These are phyloP conservation scores for Candida wancherniae DNA, from an alignment of 805 yeast genomes.

Conservation along the genomic window DNA sequence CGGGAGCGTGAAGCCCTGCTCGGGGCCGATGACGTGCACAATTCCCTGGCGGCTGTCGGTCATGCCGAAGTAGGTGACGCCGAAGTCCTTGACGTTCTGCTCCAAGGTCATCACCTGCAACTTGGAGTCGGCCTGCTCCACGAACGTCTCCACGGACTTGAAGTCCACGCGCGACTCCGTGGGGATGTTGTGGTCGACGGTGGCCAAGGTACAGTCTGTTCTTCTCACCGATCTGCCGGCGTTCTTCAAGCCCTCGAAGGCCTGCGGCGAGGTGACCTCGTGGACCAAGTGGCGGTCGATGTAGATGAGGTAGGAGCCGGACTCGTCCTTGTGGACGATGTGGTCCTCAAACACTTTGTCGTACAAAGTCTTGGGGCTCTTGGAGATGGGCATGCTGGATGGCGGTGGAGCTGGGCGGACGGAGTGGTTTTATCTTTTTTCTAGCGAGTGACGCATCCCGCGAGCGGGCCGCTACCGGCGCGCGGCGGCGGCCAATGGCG, in stretches of 20 bases:
- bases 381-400: constrained; percentile 9
- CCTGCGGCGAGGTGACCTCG: constrained; percentile 99
- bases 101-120: constrained; percentile 90
- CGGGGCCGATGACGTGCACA: constrained; percentile 98
- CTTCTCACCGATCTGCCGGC: constrained; percentile 91
- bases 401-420: constrained; percentile 1
- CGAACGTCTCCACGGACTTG: constrained; percentile 71
- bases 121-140: constrained; percentile 86
- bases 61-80: constrained; percentile 91
- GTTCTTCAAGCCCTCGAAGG: constrained; percentile 88
- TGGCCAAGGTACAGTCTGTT: constrained; percentile 86
- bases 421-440: background rate
- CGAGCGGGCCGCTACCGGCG: constrained; percentile 17
- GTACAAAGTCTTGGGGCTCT: constrained; percentile 56
- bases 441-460: constrained; percentile 11
- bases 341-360: constrained; percentile 97
- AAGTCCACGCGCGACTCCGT: constrained; percentile 80
- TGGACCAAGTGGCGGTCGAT: constrained; percentile 97
- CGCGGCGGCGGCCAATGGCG: constrained; percentile 11
- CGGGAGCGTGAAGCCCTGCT: constrained; percentile 96
- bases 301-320: constrained; percentile 81
- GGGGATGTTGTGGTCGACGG: constrained; percentile 97
- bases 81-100: constrained; percentile 85
- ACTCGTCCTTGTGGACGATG: constrained; percentile 82
- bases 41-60: constrained; percentile 93